A percentile compares a stretch with the other conserved stretches of the same genome.
Conservation (phyloP, 2,329 filamentous ascomycete species). For the Aspergillus floridensis region DNA sequence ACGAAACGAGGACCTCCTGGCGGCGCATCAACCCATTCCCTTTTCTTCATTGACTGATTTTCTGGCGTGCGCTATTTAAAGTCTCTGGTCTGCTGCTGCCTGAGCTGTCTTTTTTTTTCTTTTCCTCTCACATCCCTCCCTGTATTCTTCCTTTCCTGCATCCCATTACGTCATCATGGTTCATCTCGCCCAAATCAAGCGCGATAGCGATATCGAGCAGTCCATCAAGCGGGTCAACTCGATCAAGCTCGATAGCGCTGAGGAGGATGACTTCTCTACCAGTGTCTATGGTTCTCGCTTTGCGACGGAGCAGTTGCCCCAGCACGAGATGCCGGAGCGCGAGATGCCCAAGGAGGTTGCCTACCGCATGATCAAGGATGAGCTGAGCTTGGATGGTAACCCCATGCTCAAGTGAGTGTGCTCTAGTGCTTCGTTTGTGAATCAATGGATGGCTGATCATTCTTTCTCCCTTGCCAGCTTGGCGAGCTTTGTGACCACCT, state of each 20-base stretch:
- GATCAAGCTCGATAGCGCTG: slow-evolving; percentile 44
- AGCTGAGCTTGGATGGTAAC: slow-evolving; percentile 86
- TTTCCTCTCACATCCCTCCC: neutral
- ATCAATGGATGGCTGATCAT: neutral
- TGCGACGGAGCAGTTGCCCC: slow-evolving; percentile 75
- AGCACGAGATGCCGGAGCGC: slow-evolving; percentile 78
- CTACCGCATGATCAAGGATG: slow-evolving; percentile 97
- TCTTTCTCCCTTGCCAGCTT: slow-evolving; percentile 53
- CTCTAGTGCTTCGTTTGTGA: neutral
- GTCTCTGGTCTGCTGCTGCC: neutral
- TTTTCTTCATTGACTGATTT: slow-evolving; percentile 1
- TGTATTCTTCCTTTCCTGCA: neutral
- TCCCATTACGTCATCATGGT: slow-evolving; percentile 33
- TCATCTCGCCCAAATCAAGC: slow-evolving; percentile 41
- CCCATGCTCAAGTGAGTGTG: slow-evolving; percentile 64
- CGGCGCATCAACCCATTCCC: neutral
- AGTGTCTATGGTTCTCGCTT: slow-evolving; percentile 87
- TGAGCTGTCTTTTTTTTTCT: neutral
- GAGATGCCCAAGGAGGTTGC: slow-evolving; percentile 92
- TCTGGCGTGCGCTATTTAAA: neutral
- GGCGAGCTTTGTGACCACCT: slow-evolving; percentile 91
- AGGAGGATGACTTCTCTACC: slow-evolving; percentile 58
- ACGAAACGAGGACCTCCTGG: slow-evolving; percentile 1
- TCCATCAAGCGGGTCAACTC: slow-evolving; percentile 46
- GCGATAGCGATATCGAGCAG: slow-evolving; percentile 34